Conservation (phyloP, 176 grass and related monocot genomes). For the Aegilops sharonensis region DNA sequence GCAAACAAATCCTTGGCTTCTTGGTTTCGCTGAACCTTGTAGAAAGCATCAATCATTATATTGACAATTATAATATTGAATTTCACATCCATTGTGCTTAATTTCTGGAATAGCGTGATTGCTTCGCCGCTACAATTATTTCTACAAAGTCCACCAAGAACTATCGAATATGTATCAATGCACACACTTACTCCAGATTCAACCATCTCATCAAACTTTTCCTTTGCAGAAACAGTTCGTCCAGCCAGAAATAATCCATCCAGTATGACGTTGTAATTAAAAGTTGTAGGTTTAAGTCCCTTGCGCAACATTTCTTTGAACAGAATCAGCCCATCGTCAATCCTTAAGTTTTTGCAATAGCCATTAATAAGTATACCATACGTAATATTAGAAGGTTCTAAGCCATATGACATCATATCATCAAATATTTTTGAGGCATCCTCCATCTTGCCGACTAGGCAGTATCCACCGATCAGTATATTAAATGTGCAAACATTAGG, state of each 20-base stretch:
- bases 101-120: neutral
- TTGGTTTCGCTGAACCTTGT: neutral
- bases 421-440: neutral
- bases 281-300: neutral
- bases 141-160: neutral
- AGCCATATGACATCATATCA: neutral
- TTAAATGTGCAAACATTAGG: neutral
- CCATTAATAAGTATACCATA: neutral
- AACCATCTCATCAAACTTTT: neutral
- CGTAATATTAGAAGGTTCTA: neutral
- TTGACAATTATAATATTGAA: neutral
- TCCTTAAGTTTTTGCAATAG: neutral
- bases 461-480: neutral
- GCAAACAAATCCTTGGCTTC: neutral
- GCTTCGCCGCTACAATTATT: neutral
- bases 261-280: neutral
- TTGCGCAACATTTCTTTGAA: neutral
- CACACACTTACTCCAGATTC: neutral
- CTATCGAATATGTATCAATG: neutral
- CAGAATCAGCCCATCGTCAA: neutral
- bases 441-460: neutral
- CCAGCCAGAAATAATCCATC: neutral
- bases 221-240: neutral
- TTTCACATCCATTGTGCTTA: neutral
- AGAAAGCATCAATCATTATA: neutral